Conservation (phyloP, 805 yeast genomes). For the Ogataea allantospora region DNA sequence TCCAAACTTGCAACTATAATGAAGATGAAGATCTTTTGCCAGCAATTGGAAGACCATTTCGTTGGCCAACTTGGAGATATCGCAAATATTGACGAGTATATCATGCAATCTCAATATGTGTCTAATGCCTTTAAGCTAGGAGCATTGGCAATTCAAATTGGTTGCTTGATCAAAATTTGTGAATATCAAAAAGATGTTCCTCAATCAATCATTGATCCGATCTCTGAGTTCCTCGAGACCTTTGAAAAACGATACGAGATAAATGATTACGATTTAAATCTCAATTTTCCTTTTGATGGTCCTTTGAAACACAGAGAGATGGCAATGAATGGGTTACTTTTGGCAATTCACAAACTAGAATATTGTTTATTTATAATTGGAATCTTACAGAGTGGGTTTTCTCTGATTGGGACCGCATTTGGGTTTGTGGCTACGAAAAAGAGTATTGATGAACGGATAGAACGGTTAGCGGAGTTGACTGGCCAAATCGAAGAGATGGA, state of each 20-base stretch:
- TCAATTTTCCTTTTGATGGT: constrained; percentile 6
- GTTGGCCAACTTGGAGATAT: background rate
- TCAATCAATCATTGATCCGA: background rate
- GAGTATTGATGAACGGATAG: background rate
- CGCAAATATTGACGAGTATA: constrained; percentile 12
- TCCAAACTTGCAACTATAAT: constrained; percentile 9
- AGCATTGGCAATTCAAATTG: constrained; percentile 1
- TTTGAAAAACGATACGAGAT: constrained; percentile 8
- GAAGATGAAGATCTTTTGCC: constrained; percentile 11
- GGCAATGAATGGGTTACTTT: background rate
- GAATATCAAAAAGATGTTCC: constrained; percentile 9
- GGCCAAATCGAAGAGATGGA: constrained; percentile 2
- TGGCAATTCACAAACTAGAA: background rate
- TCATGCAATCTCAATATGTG: constrained; percentile 5
- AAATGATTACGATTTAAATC: constrained; percentile 2
- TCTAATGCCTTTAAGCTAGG: constrained; percentile 9
- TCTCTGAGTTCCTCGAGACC: constrained; percentile 3
- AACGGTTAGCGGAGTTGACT: background rate
- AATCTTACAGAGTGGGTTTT: constrained; percentile 9
- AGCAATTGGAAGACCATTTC: constrained; percentile 6
- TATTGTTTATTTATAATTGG: background rate
- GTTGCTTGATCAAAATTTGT: constrained; percentile 6
- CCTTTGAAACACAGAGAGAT: constrained; percentile 10
- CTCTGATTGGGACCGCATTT: constrained; percentile 3
- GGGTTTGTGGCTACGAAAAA: background rate